Evolutionary conservation across 1,284 basidiomycete genomes (phyloP), one percentile per base, ranked within the genome.

Genomic region (Amylostereum areolatum): DNA sequence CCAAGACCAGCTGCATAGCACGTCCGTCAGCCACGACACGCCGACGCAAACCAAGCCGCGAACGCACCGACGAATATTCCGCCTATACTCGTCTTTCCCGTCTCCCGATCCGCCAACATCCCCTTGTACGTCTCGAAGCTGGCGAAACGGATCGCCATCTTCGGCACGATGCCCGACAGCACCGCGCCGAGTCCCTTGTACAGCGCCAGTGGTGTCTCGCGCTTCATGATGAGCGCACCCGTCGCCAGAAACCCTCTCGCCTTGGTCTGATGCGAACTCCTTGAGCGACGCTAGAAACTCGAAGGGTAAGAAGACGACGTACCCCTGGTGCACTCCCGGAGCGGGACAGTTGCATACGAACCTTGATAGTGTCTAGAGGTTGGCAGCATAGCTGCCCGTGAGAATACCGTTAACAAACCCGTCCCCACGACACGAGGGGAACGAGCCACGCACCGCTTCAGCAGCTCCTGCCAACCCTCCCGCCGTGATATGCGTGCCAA

Each of bases 151-250:
- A 96, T 98, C 47, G 94, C 94, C 97, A 99, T 99, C 75, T 99
- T 99, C 4, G 97, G 97, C 2, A 98, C 93, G 66, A 99, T 99
- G 30, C 94, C 94, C 9, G 92, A 89, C 25, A 97, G 75, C 34
- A 99, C 96, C n/a, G 96, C 96, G 36, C 96, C 96, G 39, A 99
- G 82, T 62, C 95, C 97, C 68, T 99, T 99, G 82, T 99, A 99
- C 37, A 99, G 73, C 12, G 97, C 97, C 18, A 98, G 80, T 0
- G 92, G 91, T 4, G 94, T 96, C 72, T 99, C 96, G 43, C 94
- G 82, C 55, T 80, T 81, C 31, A 94, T 83, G 56, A 99, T 99
- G 67, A 89, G 84, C 18, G 80, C 73, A 25, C 93, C 96, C 0
- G 97, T 99, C 11, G 92, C 93, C 56, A 97, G 71, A 71, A 99